Conservation (phyloP, 208 protist species). For the Porcisia hertigi region DNA sequence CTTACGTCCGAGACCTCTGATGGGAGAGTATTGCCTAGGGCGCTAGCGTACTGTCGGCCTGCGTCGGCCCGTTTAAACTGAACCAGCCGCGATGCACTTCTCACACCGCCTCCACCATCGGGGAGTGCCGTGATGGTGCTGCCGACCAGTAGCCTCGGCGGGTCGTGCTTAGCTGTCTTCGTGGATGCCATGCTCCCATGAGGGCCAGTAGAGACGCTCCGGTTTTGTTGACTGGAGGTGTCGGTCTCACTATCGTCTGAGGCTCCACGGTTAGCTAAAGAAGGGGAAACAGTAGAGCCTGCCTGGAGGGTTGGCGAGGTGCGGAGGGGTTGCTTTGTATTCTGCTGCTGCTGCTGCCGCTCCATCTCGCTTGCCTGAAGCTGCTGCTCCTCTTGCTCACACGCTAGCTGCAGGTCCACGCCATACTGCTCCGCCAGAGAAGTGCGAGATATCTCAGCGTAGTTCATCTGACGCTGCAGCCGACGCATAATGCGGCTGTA, state of each 20-base stretch:
- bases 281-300: not conserved
- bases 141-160: not conserved
- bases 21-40: not conserved
- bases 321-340: not conserved
- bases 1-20: not conserved
- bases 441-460: conserved; percentile 55
- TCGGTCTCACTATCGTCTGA: not conserved
- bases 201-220: not conserved
- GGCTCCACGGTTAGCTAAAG: not conserved
- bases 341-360: not conserved
- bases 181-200: not conserved
- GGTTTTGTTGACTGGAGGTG: not conserved
- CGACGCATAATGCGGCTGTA: conserved; percentile 85
- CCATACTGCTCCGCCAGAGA: conserved; percentile 75
- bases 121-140: not conserved
- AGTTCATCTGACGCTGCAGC: conserved; percentile 82
- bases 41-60: not conserved
- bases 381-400: conserved; percentile 17
- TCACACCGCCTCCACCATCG: conserved; percentile 1
- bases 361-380: not conserved
- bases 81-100: conserved; percentile 16
- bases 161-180: conserved; percentile 1
- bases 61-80: conserved; percentile 20
- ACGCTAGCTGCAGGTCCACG: conserved; percentile 35
- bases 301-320: not conserved